Base-by-base conservation (phyloP, 192 early-diverging fungal species). In the Mortierella hygrophila region DNA sequence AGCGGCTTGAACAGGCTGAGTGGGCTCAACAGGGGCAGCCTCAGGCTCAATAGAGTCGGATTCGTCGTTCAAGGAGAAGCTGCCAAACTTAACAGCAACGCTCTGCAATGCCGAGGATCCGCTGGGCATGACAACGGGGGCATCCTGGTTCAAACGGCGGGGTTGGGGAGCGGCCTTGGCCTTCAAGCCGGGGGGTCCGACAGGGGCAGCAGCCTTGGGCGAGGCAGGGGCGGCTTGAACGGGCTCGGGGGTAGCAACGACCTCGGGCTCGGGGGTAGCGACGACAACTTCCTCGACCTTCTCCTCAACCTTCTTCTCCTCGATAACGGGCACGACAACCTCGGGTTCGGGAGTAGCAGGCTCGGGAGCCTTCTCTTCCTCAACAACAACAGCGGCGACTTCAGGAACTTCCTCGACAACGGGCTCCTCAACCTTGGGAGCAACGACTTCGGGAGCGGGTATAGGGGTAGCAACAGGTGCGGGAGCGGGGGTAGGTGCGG, bases 61-160 rank as follows among this genome's bases (percentile, higher is more conserved):
- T 68, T 91, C 92, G 69, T 91, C 91, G 40, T 93, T 93, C 68
- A 96, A 88, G 16, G 89, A 88, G 75, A 96, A 88, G 65, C 95
- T 96, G 23, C 97, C 97, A 91, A 97, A 97, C 81, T 95, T 94
- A 9, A 95, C 92, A 75, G 92, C 96, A 55, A 96, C 92, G 55
- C 93, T 90, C 68, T 92, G 91, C 13, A 96, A 74, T 65, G 92
- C 88, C 5, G 94, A 88, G 52, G 88, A 92, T 69, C 90, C 92
- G 55, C 89, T 90, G 18, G 97, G 96, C 95, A 98, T 96, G n/a
- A 98, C 96, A 29, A 98, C 96, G 65, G 97, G 92, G 10, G 94
- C 94, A 87, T 97, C 96, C 85, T 98, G 97, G 73, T 95, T 95
- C 78, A 97, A 89, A 82, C 95, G 95, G 79, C 96, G 94, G 38